Evolutionary conservation across 2,329 filamentous ascomycete species (phyloP).

Genomic region (Hypoxylon sp.): DNA sequence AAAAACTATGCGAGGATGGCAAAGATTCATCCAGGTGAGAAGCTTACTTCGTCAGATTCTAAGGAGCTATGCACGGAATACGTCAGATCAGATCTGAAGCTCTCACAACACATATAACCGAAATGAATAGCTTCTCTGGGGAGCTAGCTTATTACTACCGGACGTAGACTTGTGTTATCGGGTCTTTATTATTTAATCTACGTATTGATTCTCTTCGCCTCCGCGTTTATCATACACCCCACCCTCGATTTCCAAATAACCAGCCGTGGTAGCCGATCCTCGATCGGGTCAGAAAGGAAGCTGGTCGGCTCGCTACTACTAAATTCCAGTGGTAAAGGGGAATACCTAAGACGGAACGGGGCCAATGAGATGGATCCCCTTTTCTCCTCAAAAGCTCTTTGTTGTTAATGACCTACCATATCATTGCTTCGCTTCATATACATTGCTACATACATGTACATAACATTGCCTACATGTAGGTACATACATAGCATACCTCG

Average conservation of each 20-base stretch:
- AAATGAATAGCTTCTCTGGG: constrained; percentile 19
- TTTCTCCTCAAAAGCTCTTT: constrained; percentile 30
- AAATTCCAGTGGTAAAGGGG: constrained; percentile 22
- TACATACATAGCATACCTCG: constrained; percentile 11
- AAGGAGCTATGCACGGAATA: constrained; percentile 34
- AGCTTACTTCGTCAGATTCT: constrained; percentile 34
- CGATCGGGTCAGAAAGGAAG: constrained; percentile 51
- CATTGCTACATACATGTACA: background rate
- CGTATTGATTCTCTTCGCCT: constrained; percentile 29
- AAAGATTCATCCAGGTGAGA: constrained; percentile 10
- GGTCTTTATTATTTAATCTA: constrained; percentile 32
- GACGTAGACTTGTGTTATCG: constrained; percentile 18
- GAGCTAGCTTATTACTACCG: constrained; percentile 31
- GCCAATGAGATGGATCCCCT: constrained; percentile 30
- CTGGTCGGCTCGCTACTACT: constrained; percentile 37
- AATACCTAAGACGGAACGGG: constrained; percentile 11
- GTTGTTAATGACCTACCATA: constrained; percentile 23
- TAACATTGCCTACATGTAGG: background rate
- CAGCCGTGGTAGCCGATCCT: constrained; percentile 43
- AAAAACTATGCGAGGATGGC: constrained; percentile 29
- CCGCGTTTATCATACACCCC: constrained; percentile 35
- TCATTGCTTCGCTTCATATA: background rate
- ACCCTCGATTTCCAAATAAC: constrained; percentile 34
- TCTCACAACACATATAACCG: constrained; percentile 33
- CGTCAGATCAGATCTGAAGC: constrained; percentile 17